These are phyloP conservation scores for Lobosporangium transversale DNA, from an alignment of 192 early-diverging fungal genomes.

Conservation along the genomic window DNA sequence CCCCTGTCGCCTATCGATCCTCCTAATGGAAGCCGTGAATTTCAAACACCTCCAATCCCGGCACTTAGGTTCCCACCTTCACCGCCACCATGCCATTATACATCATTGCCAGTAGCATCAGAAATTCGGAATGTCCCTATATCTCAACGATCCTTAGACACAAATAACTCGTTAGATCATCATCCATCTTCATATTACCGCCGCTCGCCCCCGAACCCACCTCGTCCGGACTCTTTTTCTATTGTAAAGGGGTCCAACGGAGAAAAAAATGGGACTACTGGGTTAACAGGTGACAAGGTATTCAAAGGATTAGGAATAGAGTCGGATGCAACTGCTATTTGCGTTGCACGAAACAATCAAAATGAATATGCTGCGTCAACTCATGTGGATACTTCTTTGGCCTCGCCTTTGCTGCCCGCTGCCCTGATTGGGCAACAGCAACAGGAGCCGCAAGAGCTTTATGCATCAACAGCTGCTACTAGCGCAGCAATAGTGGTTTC, in stretches of 20 bases:
- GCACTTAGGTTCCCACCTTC: conserved; percentile 19
- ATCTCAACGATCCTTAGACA: neutral
- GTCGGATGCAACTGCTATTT: too few relatives aligned
- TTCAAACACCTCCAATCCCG: conserved; percentile 3
- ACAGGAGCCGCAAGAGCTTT: neutral
- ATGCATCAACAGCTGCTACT: neutral
- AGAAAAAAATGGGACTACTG: too few relatives aligned
- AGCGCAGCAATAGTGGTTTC: neutral
- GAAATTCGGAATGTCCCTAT: neutral
- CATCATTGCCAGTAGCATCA: neutral
- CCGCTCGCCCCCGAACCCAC: conserved; percentile 1
- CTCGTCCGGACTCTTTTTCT: conserved; percentile 3
- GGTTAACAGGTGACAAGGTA: too few relatives aligned
- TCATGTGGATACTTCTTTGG: too few relatives aligned
- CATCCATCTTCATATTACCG: conserved; percentile 19
- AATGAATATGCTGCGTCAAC: too few relatives aligned
- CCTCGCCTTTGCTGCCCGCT: neutral
- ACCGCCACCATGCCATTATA: neutral
- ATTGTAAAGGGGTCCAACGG: too few relatives aligned
- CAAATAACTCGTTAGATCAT: neutral
- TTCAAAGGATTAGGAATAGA: too few relatives aligned
- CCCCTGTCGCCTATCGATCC: conserved; percentile 45
- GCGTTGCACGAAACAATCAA: too few relatives aligned
- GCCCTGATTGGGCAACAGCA: neutral
- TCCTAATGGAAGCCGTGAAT: conserved; percentile 7